Percentiles rank a stretch among this genome's conserved stretches.
phyloP scores from a whole-genome alignment of 2,329 filamentous ascomycete species.

The Fusarium euwallaceae region DNA sequence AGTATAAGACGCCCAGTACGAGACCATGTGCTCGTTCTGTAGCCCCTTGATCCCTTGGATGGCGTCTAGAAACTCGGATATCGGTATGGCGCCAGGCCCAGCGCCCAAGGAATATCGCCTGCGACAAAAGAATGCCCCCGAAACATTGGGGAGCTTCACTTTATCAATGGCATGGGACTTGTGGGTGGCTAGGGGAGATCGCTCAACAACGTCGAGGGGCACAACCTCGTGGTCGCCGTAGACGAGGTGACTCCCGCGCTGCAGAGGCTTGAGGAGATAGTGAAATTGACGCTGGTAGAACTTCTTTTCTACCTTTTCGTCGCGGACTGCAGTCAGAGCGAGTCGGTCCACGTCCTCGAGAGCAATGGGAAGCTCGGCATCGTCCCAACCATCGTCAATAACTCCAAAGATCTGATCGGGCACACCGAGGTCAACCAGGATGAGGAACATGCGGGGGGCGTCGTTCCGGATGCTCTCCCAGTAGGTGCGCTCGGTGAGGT shows the following conservation, averaged over 20 bases:
- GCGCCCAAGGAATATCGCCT: slow-evolving; percentile 67
- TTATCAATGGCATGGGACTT: slow-evolving; percentile 63
- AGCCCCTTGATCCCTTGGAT: slow-evolving; percentile 70
- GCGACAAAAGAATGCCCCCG: slow-evolving; percentile 69
- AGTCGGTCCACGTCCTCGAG: slow-evolving; percentile 75
- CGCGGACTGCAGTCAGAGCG: slow-evolving; percentile 68
- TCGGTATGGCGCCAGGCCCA: slow-evolving; percentile 58
- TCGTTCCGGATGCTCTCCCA: slow-evolving; percentile 82
- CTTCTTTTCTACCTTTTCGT: slow-evolving; percentile 74
- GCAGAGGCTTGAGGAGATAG: slow-evolving; percentile 75
- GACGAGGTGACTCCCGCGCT: slow-evolving; percentile 70
- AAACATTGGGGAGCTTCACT: slow-evolving; percentile 73
- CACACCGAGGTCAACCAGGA: slow-evolving; percentile 76
- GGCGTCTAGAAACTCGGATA: slow-evolving; percentile 71
- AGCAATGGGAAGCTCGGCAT: slow-evolving; percentile 78
- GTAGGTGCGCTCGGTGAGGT: slow-evolving; percentile 79
- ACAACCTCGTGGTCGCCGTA: slow-evolving; percentile 78
- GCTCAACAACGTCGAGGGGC: slow-evolving; percentile 76
- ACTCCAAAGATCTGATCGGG: slow-evolving; percentile 81
- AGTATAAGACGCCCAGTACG: slow-evolving; percentile 78
- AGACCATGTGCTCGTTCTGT: slow-evolving; percentile 77
- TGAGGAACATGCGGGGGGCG: slow-evolving; percentile 77
- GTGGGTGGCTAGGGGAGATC: slow-evolving; percentile 59
- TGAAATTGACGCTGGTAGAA: slow-evolving; percentile 80
- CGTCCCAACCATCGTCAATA: slow-evolving; percentile 82